These are phyloP conservation scores for Monascus ruber DNA, from an alignment of 2,329 filamentous ascomycete genomes.

Conservation along the genomic window DNA sequence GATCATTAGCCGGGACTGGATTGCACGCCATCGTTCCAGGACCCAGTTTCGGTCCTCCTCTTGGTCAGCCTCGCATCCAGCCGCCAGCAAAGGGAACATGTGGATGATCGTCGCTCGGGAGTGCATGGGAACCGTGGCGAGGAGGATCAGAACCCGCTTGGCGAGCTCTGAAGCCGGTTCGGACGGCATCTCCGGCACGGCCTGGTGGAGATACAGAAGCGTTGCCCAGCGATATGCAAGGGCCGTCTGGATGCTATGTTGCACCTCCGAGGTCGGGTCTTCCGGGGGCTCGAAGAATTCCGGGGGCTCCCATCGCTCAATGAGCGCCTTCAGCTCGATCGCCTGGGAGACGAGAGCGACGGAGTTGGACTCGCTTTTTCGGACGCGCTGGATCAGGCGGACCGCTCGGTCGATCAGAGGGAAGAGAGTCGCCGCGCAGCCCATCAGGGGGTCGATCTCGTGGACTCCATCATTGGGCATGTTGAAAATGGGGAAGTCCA, in stretches of 20 bases:
- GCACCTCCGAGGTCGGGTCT: constrained; percentile 50
- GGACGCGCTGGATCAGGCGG: constrained; percentile 52
- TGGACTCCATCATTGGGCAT: constrained; percentile 36
- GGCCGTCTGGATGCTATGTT: constrained; percentile 55
- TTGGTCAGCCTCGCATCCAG: constrained; percentile 51
- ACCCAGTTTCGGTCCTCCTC: constrained; percentile 55
- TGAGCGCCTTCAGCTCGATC: constrained; percentile 47
- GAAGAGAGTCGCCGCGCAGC: constrained; percentile 56
- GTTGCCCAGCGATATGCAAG: constrained; percentile 58
- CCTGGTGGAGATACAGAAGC: constrained; percentile 54
- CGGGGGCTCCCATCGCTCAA: constrained; percentile 52
- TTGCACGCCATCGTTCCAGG: constrained; percentile 48
- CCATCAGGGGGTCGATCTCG: constrained; percentile 60
- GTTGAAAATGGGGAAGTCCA: constrained; percentile 28
- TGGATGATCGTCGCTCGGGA: constrained; percentile 57
- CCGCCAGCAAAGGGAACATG: constrained; percentile 57
- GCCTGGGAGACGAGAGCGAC: constrained; percentile 52
- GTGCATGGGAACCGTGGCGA: constrained; percentile 52
- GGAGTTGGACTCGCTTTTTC: constrained; percentile 44
- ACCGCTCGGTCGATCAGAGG: constrained; percentile 57
- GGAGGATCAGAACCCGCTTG: constrained; percentile 48
- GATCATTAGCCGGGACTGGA: constrained; percentile 52
- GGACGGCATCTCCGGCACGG: constrained; percentile 56
- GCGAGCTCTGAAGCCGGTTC: constrained; percentile 47
- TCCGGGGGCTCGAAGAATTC: constrained; percentile 49